phyloP scores from a whole-genome alignment of 352 stramenopile species.

The Phytophthora melonis region DNA sequence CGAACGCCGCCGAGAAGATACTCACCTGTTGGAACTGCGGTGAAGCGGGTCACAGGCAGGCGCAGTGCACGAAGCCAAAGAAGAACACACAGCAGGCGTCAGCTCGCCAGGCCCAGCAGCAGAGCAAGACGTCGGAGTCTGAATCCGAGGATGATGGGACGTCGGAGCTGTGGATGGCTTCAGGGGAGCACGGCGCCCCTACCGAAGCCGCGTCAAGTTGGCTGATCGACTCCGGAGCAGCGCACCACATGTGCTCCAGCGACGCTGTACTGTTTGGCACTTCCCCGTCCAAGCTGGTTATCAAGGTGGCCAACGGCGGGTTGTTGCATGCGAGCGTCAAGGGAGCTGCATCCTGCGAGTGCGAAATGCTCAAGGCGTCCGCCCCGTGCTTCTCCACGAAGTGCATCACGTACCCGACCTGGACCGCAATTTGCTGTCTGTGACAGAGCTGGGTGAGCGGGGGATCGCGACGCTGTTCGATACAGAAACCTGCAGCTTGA shows the following conservation, averaged over 20 bases:
- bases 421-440: constrained; percentile 2
- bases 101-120: background rate
- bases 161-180: background rate
- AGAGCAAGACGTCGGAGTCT: background rate
- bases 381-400: constrained; percentile 3
- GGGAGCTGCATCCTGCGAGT: constrained; percentile 2
- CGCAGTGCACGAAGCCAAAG: background rate
- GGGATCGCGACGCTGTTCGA: constrained; percentile 9
- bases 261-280: background rate
- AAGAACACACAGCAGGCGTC: background rate
- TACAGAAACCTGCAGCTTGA: background rate
- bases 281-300: constrained; percentile 1
- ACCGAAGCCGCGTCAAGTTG: background rate
- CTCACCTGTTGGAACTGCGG: background rate
- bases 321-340: background rate
- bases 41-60: background rate
- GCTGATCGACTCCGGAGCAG: constrained; percentile 2
- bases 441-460: constrained; percentile 1
- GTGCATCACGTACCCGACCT: constrained; percentile 7
- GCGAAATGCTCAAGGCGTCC: background rate
- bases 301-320: constrained; percentile 10
- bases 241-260: background rate
- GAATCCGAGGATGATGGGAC: constrained; percentile 1
- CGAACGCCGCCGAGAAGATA: background rate
- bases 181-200: background rate